Percentiles rank a stretch among this genome's conserved stretches.
Evolutionary conservation across 768 basidiomycete genomes (phyloP).

Genomic region (Piloderma croceum): DNA sequence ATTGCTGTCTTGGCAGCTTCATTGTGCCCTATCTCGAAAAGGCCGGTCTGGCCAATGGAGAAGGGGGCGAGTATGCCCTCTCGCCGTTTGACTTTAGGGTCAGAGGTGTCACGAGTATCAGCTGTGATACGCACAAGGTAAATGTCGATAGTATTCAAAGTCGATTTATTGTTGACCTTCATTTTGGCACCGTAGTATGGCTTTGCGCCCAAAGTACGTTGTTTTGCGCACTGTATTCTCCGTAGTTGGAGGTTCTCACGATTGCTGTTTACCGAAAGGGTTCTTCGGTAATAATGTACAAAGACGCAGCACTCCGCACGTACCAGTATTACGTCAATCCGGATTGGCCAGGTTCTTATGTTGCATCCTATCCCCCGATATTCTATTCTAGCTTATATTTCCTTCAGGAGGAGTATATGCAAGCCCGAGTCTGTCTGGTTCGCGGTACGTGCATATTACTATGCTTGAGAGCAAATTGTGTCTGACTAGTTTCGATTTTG

Average conservation of each 20-base stretch:
- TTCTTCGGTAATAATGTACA: conserved; percentile 94
- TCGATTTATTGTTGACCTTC: too few relatives aligned
- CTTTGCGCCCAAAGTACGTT: conserved; percentile 80
- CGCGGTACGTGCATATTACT: conserved; percentile 52
- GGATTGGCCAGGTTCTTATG: conserved; percentile 60
- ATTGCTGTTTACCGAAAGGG: too few relatives aligned
- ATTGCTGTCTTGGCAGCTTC: conserved; percentile 92
- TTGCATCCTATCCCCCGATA: conserved; percentile 1
- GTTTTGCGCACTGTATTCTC: conserved; percentile 1
- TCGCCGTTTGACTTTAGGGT: conserved; percentile 87
- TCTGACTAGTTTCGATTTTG: background rate
- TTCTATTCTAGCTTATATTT: conserved; percentile 1
- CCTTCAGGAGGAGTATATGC: conserved; percentile 78
- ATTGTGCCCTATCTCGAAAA: conserved; percentile 88
- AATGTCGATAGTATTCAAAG: conserved; percentile 1
- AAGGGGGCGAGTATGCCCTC: conserved; percentile 48
- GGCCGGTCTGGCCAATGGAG: conserved; percentile 61
- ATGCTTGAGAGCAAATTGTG: background rate
- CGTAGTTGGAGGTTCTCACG: too few relatives aligned
- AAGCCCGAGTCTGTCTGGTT: conserved; percentile 85
- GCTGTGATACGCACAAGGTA: conserved; percentile 95
- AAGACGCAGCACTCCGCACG: conserved; percentile 63
- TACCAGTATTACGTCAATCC: conserved; percentile 87
- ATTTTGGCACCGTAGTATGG: conserved; percentile 87
- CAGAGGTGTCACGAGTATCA: conserved; percentile 87